Evolutionary conservation across 2,329 filamentous ascomycete species (phyloP), one percentile per base, ranked within the genome.

Genomic region (Xylariaceae sp.): DNA sequence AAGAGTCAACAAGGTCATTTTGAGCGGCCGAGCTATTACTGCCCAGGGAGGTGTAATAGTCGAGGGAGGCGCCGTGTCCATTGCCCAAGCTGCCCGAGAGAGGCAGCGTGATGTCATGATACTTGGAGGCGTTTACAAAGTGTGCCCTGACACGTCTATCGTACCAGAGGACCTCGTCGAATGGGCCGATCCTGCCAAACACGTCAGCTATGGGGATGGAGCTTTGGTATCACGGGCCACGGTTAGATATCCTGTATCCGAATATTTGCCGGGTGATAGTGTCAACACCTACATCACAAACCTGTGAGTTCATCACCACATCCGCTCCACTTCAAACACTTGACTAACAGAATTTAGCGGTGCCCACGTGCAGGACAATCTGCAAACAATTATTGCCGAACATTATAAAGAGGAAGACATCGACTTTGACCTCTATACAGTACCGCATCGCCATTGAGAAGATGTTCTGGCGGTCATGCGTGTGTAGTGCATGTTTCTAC

Each of bases 1-100:
- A 9, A 84, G 87, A 52, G 89, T 96, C 60, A 95, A 92, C 76
- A 96, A 96, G 73, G 92, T 99, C 53, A 88, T 99, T 43, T 76
- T 99, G 6, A 86, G 88, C 11, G 92, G 92, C 6, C 87, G 91
- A 63, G 86, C 88, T 3, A 89, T 99, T 27, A 83, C 95, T 41
- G 89, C 89, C 44, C 94, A 95, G 62, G 94, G 94, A 45, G 88
- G 88, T 6, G 81, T 96, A 22, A 79, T 97, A 27, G 87, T 90
- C 15, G 86, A 90, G 38, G 84, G 87, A 5, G 94, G 94, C n/a
- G 87, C 89, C 10, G 83, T 83, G 17, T 83, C 88, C 38, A 87
- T 97, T 57, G 90, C 91, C 5, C 85, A 86, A 54, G 90, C 91
- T 7, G 94, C 94, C 12, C 87, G 86, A 64, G 84, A 87, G 57